A percentile compares a stretch with the other conserved stretches of the same genome.
Conservation (phyloP, 2,329 filamentous ascomycete species). For the Camptophora hylomeconis region DNA sequence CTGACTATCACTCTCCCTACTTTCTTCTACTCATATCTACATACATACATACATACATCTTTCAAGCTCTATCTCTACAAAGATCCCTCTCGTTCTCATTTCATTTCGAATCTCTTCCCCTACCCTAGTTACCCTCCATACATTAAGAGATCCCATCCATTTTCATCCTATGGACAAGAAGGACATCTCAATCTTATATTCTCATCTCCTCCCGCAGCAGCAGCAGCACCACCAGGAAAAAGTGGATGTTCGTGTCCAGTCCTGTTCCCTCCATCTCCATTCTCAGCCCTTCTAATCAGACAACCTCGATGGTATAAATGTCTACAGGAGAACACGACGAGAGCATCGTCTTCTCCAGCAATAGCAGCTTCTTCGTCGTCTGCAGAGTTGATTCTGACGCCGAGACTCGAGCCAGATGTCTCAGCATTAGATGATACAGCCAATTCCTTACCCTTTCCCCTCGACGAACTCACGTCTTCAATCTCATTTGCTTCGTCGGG, state of each 20-base stretch:
- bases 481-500: slow-evolving; percentile 4
- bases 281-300: slow-evolving; percentile 21
- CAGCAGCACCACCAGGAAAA: background rate
- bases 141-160: too few species aligned
- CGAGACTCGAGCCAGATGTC: background rate
- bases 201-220: background rate
- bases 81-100: too few species aligned
- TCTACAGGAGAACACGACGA: slow-evolving; percentile 33
- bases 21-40: too few species aligned
- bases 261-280: slow-evolving; percentile 1
- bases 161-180: slow-evolving; percentile 3
- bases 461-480: slow-evolving; percentile 13
- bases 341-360: slow-evolving; percentile 14
- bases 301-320: slow-evolving; percentile 34
- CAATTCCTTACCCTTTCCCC: slow-evolving; percentile 28
- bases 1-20: too few species aligned
- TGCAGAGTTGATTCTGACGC: slow-evolving; percentile 1
- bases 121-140: too few species aligned
- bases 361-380: background rate
- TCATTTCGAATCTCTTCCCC: too few species aligned
- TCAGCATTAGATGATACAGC: slow-evolving; percentile 5
- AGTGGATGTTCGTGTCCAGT: background rate
- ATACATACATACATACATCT: too few species aligned
- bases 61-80: too few species aligned
- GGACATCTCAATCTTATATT: slow-evolving; percentile 3